Conservation (phyloP, 169 alveolate genomes). For the Plasmodium yoelii region DNA sequence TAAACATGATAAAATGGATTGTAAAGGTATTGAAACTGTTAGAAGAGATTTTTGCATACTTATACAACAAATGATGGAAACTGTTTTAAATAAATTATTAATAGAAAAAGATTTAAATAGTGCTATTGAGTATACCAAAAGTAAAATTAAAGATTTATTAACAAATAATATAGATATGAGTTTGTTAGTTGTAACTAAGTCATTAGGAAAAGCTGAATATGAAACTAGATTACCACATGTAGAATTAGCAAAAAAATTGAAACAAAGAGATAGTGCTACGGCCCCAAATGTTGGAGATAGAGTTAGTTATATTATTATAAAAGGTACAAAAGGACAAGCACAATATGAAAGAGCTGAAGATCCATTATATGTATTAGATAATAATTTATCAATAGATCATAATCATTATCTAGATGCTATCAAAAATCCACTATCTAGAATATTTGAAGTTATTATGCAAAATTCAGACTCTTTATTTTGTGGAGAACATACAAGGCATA, state of each 20-base stretch:
- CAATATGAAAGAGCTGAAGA: constrained; percentile 99
- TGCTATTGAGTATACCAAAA: constrained; percentile 92
- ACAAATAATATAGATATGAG: constrained; percentile 98
- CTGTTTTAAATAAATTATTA: constrained; percentile 91
- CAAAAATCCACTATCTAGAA: constrained; percentile 93
- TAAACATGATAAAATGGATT: constrained; percentile 96
- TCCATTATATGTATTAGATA: constrained; percentile 97
- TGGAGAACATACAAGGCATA: constrained; percentile 81
- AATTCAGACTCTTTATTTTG: constrained; percentile 93
- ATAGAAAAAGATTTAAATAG: constrained; percentile 93
- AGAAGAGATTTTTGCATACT: constrained; percentile 98
- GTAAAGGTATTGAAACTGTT: constrained; percentile 97
- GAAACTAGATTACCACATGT: constrained; percentile 98
- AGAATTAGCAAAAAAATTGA: constrained; percentile 98
- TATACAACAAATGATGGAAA: constrained; percentile 96
- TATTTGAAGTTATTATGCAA: constrained; percentile 93
- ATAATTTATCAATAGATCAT: constrained; percentile 97
- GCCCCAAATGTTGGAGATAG: constrained; percentile 99
- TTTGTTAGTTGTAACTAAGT: constrained; percentile 97
- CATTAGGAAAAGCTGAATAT: constrained; percentile 94
- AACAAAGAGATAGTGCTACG: constrained; percentile 94
- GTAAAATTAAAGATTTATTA: constrained; percentile 89
- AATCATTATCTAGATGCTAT: constrained; percentile 97
- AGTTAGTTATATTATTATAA: constrained; percentile 95
- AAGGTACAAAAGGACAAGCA: constrained; percentile 95